phyloP scores from a whole-genome alignment of 257 asterid genomes.

The Nicotiana sylvestris region DNA sequence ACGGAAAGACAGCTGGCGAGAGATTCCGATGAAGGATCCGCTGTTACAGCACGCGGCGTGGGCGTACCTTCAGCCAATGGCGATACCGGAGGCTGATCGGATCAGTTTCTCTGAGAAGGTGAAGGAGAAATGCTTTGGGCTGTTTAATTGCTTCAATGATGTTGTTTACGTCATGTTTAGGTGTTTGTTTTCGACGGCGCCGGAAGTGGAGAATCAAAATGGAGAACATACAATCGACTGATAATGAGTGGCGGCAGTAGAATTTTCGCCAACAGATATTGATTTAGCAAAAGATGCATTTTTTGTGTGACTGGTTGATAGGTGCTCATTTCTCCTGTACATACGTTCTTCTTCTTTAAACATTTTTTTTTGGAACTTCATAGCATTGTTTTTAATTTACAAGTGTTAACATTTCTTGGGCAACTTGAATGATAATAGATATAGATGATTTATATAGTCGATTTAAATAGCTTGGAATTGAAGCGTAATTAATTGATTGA shows the following conservation, averaged over 20 bases:
- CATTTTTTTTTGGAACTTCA: background rate
- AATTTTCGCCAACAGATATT: background rate
- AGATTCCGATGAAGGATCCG: constrained; percentile 79
- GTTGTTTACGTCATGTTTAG: constrained; percentile 34
- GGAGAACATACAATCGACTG: constrained; percentile 23
- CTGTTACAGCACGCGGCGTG: constrained; percentile 84
- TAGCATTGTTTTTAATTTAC: background rate
- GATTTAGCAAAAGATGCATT: background rate
- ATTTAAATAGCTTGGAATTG: background rate
- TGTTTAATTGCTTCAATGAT: constrained; percentile 47
- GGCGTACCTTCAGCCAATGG: constrained; percentile 85
- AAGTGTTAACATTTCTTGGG: background rate
- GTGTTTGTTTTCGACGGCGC: constrained; percentile 6
- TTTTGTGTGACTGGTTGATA: background rate
- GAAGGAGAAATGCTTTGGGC: constrained; percentile 27
- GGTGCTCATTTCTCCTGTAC: background rate
- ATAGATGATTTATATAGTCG: background rate
- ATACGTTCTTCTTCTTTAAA: background rate
- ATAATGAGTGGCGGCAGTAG: background rate
- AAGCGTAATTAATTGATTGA: background rate
- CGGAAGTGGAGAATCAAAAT: background rate
- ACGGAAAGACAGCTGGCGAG: constrained; percentile 51
- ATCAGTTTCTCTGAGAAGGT: constrained; percentile 13
- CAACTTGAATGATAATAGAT: background rate
- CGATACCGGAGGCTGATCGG: constrained; percentile 25